Evolutionary conservation across 176 grass and related monocot species (phyloP).

Genomic region (Triticum dicoccoides): DNA sequence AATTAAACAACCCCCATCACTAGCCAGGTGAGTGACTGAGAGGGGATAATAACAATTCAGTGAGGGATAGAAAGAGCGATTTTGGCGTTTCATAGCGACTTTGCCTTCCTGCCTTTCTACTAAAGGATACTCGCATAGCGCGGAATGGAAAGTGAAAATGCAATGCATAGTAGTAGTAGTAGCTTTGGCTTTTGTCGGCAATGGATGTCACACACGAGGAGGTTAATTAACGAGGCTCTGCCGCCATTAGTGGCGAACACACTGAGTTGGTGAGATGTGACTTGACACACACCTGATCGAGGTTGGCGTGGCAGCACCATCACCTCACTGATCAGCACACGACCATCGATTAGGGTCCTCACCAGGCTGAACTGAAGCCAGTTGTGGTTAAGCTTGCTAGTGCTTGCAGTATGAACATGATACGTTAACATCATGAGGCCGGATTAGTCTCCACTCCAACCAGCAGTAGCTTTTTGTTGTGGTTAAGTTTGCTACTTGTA

Average conservation of each 20-base stretch:
- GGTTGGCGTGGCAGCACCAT: not conserved
- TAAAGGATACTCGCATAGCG: no score
- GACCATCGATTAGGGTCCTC: not conserved
- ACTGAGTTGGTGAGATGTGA: not conserved
- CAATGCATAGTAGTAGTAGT: not conserved
- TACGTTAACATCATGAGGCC: no score
- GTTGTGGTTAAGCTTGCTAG: not conserved
- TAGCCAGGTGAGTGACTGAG: not conserved
- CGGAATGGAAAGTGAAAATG: not conserved
- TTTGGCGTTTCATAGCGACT: constrained; percentile 9
- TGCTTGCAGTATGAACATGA: no score
- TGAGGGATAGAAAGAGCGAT: not conserved
- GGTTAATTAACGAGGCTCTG: not conserved
- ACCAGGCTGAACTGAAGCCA: not conserved
- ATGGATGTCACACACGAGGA: not conserved
- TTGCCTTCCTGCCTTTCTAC: not conserved
- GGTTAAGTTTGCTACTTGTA: no score
- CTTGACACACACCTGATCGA: not conserved
- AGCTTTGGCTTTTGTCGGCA: constrained; percentile 13
- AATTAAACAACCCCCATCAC: constrained; percentile 25
- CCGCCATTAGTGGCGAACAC: not conserved
- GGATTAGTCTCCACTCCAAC: no score
- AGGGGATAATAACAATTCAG: not conserved
- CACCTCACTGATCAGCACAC: not conserved
- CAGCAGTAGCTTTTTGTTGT: no score